Conservation (phyloP, 306 rosid species). For the Aeschynomene evenia region DNA sequence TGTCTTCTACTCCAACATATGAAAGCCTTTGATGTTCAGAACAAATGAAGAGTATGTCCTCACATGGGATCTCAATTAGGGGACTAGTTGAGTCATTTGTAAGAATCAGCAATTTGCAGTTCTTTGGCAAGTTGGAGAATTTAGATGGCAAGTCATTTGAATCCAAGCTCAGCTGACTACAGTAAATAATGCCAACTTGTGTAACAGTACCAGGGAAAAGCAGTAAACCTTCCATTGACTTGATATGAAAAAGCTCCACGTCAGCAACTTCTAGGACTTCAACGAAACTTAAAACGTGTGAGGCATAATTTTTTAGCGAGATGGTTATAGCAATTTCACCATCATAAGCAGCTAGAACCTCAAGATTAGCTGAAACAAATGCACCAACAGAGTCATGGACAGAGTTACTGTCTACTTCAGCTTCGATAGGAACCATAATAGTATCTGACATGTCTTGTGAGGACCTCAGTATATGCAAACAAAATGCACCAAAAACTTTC, state of each 20-base stretch:
- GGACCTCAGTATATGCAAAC: conserved; percentile 68
- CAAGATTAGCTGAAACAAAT: conserved; percentile 61
- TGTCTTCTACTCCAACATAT: conserved; percentile 45
- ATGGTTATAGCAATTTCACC: conserved; percentile 47
- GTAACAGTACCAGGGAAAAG: conserved; percentile 81
- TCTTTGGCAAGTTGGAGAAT: conserved; percentile 36
- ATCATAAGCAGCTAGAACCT: conserved; percentile 51
- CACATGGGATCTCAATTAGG: conserved; percentile 68
- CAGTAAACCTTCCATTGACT: conserved; percentile 66
- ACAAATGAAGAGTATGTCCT: conserved; percentile 58
- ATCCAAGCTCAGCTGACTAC: conserved; percentile 44
- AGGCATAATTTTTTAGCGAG: conserved; percentile 64
- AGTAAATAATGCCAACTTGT: conserved; percentile 68
- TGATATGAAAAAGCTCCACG: conserved; percentile 48
- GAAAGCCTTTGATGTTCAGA: conserved; percentile 52
- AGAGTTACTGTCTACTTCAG: conserved; percentile 46
- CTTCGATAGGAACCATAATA: conserved; percentile 82
- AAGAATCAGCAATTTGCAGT: conserved; percentile 60
- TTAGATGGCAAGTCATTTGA: conserved; percentile 37
- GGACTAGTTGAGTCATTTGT: conserved; percentile 79
- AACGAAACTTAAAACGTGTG: conserved; percentile 52
- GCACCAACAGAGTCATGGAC: conserved; percentile 34
- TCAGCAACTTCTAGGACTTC: conserved; percentile 60
- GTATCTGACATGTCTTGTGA: conserved; percentile 68
- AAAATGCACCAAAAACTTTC: conserved; percentile 71